A percentile compares a stretch with the other conserved stretches of the same genome.
Evolutionary conservation across 208 protist species (phyloP).

Genomic region (Trypanosomatidae sp.): DNA sequence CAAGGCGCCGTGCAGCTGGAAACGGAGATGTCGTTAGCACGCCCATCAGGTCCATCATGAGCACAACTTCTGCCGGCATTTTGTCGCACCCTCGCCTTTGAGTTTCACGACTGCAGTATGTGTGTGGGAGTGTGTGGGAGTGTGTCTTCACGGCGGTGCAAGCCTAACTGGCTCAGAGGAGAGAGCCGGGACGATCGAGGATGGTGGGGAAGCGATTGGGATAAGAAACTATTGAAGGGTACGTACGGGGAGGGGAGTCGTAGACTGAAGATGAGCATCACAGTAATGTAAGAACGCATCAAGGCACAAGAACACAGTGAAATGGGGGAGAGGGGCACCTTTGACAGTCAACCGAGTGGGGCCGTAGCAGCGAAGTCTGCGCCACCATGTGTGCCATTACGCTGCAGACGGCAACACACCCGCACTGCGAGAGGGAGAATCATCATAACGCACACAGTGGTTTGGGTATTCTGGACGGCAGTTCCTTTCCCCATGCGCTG

Average conservation of each 20-base stretch:
- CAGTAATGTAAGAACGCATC: not conserved
- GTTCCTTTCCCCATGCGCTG: not conserved
- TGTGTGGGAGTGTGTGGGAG: not conserved
- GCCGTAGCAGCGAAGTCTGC: not conserved
- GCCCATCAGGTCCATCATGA: conserved; percentile 77
- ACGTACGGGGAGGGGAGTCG: not conserved
- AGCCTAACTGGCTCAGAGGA: not conserved
- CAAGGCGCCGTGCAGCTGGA: conserved; percentile 57
- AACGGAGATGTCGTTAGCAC: conserved; percentile 71
- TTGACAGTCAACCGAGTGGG: not conserved
- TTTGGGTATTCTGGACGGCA: not conserved
- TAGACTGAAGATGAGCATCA: not conserved
- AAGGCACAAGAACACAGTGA: not conserved
- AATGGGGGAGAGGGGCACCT: not conserved
- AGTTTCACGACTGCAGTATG: not conserved
- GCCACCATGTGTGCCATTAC: not conserved
- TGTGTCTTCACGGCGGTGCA: not conserved
- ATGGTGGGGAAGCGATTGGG: not conserved
- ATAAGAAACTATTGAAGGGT: not conserved
- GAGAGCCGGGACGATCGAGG: not conserved
- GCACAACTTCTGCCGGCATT: conserved; percentile 75
- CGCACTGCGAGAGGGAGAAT: not conserved
- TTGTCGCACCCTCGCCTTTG: not conserved
- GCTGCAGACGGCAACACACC: not conserved
- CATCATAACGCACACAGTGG: not conserved